These are phyloP conservation scores for Nitzschia putrida DNA, from an alignment of 108 stramenopile species.

Conservation along the genomic window DNA sequence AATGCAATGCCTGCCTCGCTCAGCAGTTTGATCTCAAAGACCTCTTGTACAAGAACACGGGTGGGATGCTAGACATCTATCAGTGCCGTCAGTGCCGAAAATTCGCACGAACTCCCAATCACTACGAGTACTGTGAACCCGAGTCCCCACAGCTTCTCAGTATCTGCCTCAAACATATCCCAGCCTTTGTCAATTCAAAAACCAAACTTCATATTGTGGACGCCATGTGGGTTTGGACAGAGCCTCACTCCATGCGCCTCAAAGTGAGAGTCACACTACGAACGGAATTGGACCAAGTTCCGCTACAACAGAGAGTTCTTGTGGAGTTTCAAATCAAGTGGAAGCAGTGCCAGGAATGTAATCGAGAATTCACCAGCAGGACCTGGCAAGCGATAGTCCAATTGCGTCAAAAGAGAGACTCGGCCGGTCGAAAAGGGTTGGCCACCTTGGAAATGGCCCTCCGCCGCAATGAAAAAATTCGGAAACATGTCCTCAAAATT, in stretches of 20 bases:
- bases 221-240: slow-evolving; percentile 97
- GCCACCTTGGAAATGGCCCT: slow-evolving; percentile 80
- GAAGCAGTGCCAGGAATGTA: slow-evolving; percentile 93
- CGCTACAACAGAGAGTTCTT: slow-evolving; percentile 88
- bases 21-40: slow-evolving; percentile 57
- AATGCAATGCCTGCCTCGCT: slow-evolving; percentile 76
- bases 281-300: slow-evolving; percentile 77
- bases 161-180: slow-evolving; percentile 91
- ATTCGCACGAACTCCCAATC: slow-evolving; percentile 48
- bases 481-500: slow-evolving; percentile 82
- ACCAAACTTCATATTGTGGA: slow-evolving; percentile 74
- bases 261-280: slow-evolving; percentile 90
- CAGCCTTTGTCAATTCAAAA: slow-evolving; percentile 55
- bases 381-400: slow-evolving; percentile 87
- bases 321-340: slow-evolving; percentile 90
- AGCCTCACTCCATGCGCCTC: slow-evolving; percentile 93
- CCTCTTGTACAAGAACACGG: slow-evolving; percentile 58
- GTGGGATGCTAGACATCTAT: slow-evolving; percentile 46
- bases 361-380: slow-evolving; percentile 78
- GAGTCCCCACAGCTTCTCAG: slow-evolving; percentile 94
- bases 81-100: slow-evolving; percentile 93
- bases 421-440: slow-evolving; percentile 53
- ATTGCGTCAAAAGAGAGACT: slow-evolving; percentile 72
- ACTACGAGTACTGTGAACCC: slow-evolving; percentile 64
- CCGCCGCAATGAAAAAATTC: slow-evolving; percentile 61